phyloP scores from a whole-genome alignment of 1,284 basidiomycete species.

The Leccinum ambiguum region DNA sequence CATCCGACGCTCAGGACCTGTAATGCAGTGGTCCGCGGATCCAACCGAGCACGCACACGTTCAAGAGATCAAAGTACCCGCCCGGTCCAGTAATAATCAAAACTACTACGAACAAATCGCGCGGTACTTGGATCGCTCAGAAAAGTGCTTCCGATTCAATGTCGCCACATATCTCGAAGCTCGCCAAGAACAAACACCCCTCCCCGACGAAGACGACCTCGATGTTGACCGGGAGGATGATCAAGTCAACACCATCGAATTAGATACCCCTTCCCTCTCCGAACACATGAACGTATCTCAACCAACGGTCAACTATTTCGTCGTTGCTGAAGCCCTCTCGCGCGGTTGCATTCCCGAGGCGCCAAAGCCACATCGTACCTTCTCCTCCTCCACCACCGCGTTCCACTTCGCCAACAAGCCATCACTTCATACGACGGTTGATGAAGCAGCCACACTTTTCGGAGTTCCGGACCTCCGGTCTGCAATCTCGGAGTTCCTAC shows the following conservation, averaged over 20 bases:
- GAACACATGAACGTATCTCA: not conserved
- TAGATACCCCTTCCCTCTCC: not conserved
- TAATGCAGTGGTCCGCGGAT: not conserved
- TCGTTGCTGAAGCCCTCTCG: not conserved
- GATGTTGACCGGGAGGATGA: not conserved
- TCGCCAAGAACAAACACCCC: not conserved
- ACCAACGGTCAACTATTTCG: conserved; percentile 4
- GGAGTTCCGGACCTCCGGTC: conserved; percentile 5
- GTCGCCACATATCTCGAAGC: not conserved
- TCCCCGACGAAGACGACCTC: not conserved
- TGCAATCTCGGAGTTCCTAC: conserved; percentile 3
- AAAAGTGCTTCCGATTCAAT: conserved; percentile 3
- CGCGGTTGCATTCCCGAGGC: not conserved
- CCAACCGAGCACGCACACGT: conserved; percentile 6
- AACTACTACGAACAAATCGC: conserved; percentile 9
- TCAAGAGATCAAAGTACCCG: conserved; percentile 3
- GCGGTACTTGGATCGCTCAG: not conserved
- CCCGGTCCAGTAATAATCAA: not conserved
- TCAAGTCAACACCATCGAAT: not conserved
- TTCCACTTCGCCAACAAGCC: conserved; percentile 9
- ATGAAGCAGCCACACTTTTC: conserved; percentile 5
- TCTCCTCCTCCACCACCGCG: conserved; percentile 1
- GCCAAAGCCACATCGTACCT: not conserved
- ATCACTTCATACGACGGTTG: not conserved
- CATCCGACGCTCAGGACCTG: not conserved